Percentiles rank a stretch among this genome's conserved stretches.
Conservation (phyloP, 768 basidiomycete genomes). For the Mycena chlorophos region DNA sequence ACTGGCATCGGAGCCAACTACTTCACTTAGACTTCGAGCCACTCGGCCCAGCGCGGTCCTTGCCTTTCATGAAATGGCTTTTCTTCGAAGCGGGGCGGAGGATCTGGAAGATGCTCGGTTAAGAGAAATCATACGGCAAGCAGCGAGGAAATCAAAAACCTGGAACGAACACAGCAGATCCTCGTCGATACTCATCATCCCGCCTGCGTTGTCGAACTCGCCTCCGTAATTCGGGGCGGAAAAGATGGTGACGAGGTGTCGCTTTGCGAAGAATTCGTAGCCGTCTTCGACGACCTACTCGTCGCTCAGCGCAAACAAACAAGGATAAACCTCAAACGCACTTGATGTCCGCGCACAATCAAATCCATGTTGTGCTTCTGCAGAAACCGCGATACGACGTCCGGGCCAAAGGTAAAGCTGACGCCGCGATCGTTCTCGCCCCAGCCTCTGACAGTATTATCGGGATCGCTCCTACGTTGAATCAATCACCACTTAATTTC, state of each 20-base stretch:
- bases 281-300: conserved; percentile 14
- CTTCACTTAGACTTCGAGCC: too few species aligned
- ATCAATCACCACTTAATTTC: neutral
- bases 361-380: conserved; percentile 99
- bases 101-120: neutral
- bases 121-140: neutral
- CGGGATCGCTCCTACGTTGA: conserved; percentile 65
- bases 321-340: too few species aligned
- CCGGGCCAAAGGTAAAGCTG: conserved; percentile 97
- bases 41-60: too few species aligned
- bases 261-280: conserved; percentile 14
- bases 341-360: conserved; percentile 98
- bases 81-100: neutral
- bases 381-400: conserved; percentile 95
- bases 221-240: conserved; percentile 12
- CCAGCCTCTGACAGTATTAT: conserved; percentile 99
- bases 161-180: conserved; percentile 7
- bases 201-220: conserved; percentile 13
- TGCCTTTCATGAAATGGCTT: neutral
- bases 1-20: too few species aligned
- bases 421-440: conserved; percentile 98
- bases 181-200: conserved; percentile 12
- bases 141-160: neutral
- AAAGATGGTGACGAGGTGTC: conserved; percentile 11
- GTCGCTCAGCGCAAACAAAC: too few species aligned